phyloP scores from a whole-genome alignment of 345 rosid species.

The Euphorbia lathyris region DNA sequence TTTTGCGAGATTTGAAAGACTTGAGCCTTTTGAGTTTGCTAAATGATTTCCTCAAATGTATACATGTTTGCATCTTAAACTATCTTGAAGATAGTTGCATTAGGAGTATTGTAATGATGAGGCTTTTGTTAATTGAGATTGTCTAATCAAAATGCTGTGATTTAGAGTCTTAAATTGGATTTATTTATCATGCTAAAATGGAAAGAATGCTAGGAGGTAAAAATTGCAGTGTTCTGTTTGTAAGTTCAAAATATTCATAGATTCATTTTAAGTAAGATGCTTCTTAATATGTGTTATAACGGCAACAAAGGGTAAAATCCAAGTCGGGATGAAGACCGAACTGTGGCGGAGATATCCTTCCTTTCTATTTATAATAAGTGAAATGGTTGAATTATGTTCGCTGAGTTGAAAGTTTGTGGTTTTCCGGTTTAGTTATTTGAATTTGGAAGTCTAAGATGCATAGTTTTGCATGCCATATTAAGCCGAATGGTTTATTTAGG shows the following conservation, averaged over 20 bases:
- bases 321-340: background rate
- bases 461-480: background rate
- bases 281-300: background rate
- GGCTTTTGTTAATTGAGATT: slow-evolving; percentile 6
- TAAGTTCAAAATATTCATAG: background rate
- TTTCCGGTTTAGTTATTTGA: background rate
- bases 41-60: background rate
- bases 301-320: background rate
- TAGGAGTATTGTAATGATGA: slow-evolving; percentile 5
- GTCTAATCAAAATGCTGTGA: background rate
- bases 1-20: background rate
- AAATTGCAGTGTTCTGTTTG: background rate
- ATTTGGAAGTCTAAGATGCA: background rate
- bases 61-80: background rate
- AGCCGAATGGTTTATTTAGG: background rate
- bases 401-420: background rate
- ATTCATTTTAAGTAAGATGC: background rate
- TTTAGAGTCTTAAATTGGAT: background rate
- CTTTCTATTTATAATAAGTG: background rate
- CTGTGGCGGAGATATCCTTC: background rate
- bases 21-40: background rate
- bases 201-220: background rate
- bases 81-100: background rate
- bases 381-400: slow-evolving; percentile 3
- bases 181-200: background rate